A percentile compares a stretch with the other conserved stretches of the same genome.
Evolutionary conservation across 1,139 yeast species (phyloP).

Genomic region (Geotrichum reessii): DNA sequence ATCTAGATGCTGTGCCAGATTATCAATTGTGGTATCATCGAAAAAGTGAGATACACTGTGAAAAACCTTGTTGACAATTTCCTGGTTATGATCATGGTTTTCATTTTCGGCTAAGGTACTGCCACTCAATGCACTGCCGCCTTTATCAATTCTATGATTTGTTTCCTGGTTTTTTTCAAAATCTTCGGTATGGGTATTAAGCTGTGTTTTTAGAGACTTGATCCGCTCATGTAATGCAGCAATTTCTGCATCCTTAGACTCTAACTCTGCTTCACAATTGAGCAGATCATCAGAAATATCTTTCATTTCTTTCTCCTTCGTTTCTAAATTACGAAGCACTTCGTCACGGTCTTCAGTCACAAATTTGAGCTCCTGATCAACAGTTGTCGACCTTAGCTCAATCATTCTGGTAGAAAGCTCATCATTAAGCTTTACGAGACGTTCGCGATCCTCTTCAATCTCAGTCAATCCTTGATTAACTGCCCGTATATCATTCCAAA

Average conservation of each 20-base stretch:
- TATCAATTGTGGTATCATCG: slow-evolving; percentile 1
- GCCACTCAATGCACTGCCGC: slow-evolving; percentile 2
- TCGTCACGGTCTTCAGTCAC: background rate
- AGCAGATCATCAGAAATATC: background rate
- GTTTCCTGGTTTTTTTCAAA: background rate
- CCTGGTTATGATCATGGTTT: background rate
- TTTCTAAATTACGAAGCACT: background rate
- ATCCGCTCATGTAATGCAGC: slow-evolving; percentile 8
- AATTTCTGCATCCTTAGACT: slow-evolving; percentile 9
- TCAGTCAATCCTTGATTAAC: slow-evolving; percentile 7
- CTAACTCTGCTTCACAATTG: slow-evolving; percentile 11
- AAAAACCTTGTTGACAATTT: slow-evolving; percentile 3
- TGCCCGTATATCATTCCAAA: background rate
- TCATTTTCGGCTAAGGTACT: slow-evolving; percentile 3
- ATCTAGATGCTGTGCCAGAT: background rate
- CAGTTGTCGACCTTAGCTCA: background rate
- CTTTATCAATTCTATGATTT: background rate
- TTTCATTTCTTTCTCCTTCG: slow-evolving; percentile 4
- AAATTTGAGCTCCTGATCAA: background rate
- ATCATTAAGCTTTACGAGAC: background rate
- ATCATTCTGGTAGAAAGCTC: background rate
- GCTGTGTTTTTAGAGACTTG: slow-evolving; percentile 1
- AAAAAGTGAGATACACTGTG: background rate
- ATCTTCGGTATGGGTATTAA: background rate
- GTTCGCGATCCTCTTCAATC: slow-evolving; percentile 2